Percentiles rank a stretch among this genome's conserved stretches.
Conservation (phyloP, 768 basidiomycete genomes). For the Cubamyces sp. region DNA sequence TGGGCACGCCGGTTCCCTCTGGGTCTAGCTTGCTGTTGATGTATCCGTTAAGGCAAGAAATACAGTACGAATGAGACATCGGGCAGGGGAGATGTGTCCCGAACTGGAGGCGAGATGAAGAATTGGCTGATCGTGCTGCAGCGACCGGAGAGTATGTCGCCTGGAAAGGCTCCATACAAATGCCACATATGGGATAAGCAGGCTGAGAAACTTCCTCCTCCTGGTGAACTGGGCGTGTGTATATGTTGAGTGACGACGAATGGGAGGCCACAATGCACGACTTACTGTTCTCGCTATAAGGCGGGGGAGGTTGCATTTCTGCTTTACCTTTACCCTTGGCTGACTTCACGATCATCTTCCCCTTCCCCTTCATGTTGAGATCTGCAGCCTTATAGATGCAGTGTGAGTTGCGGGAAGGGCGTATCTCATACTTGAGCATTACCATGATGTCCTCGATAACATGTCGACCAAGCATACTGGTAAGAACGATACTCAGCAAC, state of each 20-base stretch:
- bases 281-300: not conserved
- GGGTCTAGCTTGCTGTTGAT: slow-evolving; percentile 43
- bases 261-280: not conserved
- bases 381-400: slow-evolving; percentile 31
- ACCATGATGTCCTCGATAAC: slow-evolving; percentile 35
- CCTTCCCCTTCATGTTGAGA: slow-evolving; percentile 37
- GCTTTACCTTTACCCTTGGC: slow-evolving; percentile 3
- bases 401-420: not conserved
- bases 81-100: slow-evolving; percentile 43
- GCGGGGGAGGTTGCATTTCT: not conserved
- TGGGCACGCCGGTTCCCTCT: slow-evolving; percentile 35
- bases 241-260: no score
- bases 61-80: slow-evolving; percentile 40
- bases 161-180: slow-evolving; percentile 45
- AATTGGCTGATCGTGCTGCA: slow-evolving; percentile 40
- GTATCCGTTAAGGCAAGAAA: slow-evolving; percentile 40
- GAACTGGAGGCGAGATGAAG: slow-evolving; percentile 40
- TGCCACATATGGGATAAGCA: slow-evolving; percentile 39
- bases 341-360: not conserved
- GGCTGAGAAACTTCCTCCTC: not conserved
- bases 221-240: not conserved
- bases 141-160: slow-evolving; percentile 38
- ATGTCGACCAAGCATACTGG: slow-evolving; percentile 36
- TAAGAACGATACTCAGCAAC: not conserved
- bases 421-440: not conserved